Base-by-base conservation (phyloP, 352 stramenopile species). In the Globisporangium perplexum region DNA sequence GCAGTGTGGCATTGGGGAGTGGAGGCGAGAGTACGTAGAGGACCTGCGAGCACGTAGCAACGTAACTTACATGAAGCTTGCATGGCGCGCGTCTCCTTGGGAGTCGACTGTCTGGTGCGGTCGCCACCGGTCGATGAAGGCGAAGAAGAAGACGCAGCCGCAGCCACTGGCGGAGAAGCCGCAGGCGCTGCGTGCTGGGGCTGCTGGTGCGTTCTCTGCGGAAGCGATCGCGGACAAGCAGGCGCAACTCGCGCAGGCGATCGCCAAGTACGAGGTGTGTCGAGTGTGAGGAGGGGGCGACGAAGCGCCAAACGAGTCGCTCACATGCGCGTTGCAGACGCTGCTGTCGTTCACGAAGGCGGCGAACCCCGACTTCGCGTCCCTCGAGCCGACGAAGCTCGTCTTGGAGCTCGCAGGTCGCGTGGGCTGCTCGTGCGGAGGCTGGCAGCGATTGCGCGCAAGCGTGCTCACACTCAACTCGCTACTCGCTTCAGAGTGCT, bases 291-390 rank as follows among this genome's bases (percentile, higher is more conserved):
- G 12, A 3, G 3, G 3, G 18, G 2, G 33, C 5, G 22, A 18
- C 6, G 23, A 33, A 20, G 47, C 15, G 20, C 11, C 10, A 17
- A 7, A 18, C 12, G 17, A 35, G 28, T 10, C 18, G 8, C 17
- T 11, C 12, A n/a, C 17, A 26, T 44, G 30, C 53, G 14, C 20
- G 43, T 2, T 18, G 41, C 42, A 79, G 69, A 55, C 72, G 3
- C 42, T 82, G n/a, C 53, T 83, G 1, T 50, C 59, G 15, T 66
- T 77, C 15, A 56, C 63, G 1, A 52, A 57, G 38, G 59, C 52
- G 0, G 71, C 63, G 6, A 72, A 73, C n/a, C 52, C 66, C 1
- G 71, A 88, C 49, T 88, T 86, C 59, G 66, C 46, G 14, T 76
- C 64, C 24, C 52, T 88, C 20, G 61, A 69, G 33, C 49, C 60